Evolutionary conservation across 805 yeast genomes (phyloP).

Genomic region (Monosporozyma unispora): DNA sequence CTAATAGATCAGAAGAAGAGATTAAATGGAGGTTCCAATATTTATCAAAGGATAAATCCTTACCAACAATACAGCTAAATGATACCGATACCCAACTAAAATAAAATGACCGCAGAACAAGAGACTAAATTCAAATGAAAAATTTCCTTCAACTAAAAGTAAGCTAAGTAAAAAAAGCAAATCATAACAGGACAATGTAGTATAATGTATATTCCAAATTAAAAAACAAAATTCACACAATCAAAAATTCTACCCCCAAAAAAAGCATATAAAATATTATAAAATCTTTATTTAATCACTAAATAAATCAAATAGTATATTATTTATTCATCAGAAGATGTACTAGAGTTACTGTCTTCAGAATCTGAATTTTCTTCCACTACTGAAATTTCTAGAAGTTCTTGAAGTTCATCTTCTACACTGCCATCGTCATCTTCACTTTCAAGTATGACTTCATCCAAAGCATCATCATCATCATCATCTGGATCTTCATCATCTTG

Average conservation of each 20-base stretch:
- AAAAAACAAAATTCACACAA: neutral
- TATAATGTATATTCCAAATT: neutral
- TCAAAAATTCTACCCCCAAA: neutral
- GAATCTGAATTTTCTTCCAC: neutral
- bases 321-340: neutral
- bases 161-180: neutral
- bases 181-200: neutral
- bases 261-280: neutral
- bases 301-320: neutral
- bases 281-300: neutral
- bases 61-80: neutral
- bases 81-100: neutral
- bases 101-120: neutral
- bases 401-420: constrained; percentile 5
- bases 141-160: too few species aligned
- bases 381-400: neutral
- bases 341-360: neutral
- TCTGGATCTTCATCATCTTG: constrained; percentile 11
- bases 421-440: constrained; percentile 9
- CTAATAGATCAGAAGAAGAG: constrained; percentile 63
- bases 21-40: constrained; percentile 48
- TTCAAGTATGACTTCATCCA: constrained; percentile 15
- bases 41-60: constrained; percentile 23
- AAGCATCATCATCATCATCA: constrained; percentile 9
- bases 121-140: too few species aligned